Evolutionary conservation across 768 basidiomycete species (phyloP).

Genomic region (Russula compacta): DNA sequence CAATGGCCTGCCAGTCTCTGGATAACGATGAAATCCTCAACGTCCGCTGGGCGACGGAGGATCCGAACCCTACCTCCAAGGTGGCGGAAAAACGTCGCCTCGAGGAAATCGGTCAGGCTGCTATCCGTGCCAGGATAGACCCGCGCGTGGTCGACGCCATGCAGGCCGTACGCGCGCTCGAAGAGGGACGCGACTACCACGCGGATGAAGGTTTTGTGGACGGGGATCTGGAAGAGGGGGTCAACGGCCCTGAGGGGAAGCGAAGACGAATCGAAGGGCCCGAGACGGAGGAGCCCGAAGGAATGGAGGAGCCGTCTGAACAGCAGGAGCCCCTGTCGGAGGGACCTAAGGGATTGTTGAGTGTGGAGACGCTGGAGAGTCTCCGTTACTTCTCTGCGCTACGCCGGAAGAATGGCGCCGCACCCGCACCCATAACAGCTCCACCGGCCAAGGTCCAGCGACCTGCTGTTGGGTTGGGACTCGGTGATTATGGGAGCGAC

Average conservation of each 20-base stretch:
- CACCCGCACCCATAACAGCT: slow-evolving; percentile 19
- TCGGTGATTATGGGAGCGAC: slow-evolving; percentile 77
- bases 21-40: slow-evolving; percentile 98
- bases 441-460: slow-evolving; percentile 27
- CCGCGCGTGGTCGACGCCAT: slow-evolving; percentile 85
- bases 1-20: slow-evolving; percentile 97
- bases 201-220: slow-evolving; percentile 18
- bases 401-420: slow-evolving; percentile 51
- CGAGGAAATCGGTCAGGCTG: slow-evolving; percentile 78
- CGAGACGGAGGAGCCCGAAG: slow-evolving; percentile 14
- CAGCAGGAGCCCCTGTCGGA: slow-evolving; percentile 4
- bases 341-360: slow-evolving; percentile 54
- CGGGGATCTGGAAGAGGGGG: slow-evolving; percentile 31
- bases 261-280: slow-evolving; percentile 29
- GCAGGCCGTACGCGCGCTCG: slow-evolving; percentile 75
- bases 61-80: slow-evolving; percentile 90
- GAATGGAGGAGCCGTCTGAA: neutral
- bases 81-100: slow-evolving; percentile 76
- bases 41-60: slow-evolving; percentile 98
- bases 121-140: slow-evolving; percentile 79
- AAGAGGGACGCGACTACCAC: slow-evolving; percentile 52
- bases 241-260: slow-evolving; percentile 29
- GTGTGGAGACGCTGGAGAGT: slow-evolving; percentile 78
- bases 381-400: slow-evolving; percentile 89
- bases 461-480: slow-evolving; percentile 42